phyloP scores from a whole-genome alignment of 1,284 basidiomycete species.

The Phylloporus gajari region DNA sequence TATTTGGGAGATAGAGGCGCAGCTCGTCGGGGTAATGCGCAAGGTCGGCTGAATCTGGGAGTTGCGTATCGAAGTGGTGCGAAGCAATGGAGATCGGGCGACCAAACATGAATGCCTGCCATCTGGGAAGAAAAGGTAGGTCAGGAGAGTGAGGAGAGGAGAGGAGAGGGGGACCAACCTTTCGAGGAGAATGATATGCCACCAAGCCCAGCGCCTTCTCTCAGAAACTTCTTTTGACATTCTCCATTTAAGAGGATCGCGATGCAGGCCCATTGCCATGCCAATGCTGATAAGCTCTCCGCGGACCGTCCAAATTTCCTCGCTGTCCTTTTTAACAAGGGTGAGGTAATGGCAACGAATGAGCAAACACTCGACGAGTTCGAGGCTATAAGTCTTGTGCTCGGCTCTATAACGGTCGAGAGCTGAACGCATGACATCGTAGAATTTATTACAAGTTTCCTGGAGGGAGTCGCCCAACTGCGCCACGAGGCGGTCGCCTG shows the following conservation, averaged over 20 bases:
- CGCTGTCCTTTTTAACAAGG: constrained; percentile 75
- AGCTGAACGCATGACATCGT: constrained; percentile 72
- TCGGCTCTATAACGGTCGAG: constrained; percentile 71
- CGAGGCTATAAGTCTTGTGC: constrained; percentile 71
- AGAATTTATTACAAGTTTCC: constrained; percentile 70
- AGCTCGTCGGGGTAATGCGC: constrained; percentile 65
- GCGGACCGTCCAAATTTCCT: constrained; percentile 79
- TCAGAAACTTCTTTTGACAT: constrained; percentile 75
- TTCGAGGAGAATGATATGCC: constrained; percentile 82
- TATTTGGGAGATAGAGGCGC: constrained; percentile 74
- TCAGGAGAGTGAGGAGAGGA: constrained; percentile 19
- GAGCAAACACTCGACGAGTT: constrained; percentile 78
- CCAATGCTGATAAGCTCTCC: constrained; percentile 78
- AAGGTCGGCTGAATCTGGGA: constrained; percentile 73
- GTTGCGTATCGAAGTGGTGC: constrained; percentile 81
- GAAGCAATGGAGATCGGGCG: constrained; percentile 76
- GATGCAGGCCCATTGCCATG: constrained; percentile 83
- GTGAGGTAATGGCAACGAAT: constrained; percentile 76
- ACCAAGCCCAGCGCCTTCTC: constrained; percentile 85
- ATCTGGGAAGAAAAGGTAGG: constrained; percentile 53
- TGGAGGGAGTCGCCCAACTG: constrained; percentile 59
- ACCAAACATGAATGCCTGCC: constrained; percentile 88
- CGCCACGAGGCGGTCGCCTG: constrained; percentile 67
- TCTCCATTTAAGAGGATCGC: constrained; percentile 78
- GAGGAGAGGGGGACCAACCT: constrained; percentile 60